phyloP scores from a whole-genome alignment of 2,329 filamentous ascomycete genomes.

The Fusarium guadeloupense region DNA sequence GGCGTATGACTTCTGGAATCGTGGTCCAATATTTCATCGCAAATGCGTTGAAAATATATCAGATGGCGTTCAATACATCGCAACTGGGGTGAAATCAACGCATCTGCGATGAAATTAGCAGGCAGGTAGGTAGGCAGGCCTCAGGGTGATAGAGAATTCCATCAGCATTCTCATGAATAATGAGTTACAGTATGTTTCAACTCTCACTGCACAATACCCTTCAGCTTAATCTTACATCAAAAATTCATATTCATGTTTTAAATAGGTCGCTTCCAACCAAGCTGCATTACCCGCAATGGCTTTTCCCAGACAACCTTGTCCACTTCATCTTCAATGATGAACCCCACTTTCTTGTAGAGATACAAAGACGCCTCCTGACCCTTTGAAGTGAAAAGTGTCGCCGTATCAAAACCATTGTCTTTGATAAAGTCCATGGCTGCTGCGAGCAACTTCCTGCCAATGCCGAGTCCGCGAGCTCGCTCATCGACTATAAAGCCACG shows the following conservation, averaged over 20 bases:
- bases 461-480: slow-evolving; percentile 15
- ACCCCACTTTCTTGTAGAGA: slow-evolving; percentile 16
- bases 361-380: slow-evolving; percentile 5
- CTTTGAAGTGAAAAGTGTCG: slow-evolving; percentile 5
- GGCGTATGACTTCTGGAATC: too few species aligned
- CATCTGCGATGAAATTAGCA: too few species aligned
- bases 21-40: too few species aligned
- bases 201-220: background rate
- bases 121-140: too few species aligned
- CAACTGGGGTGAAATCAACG: too few species aligned
- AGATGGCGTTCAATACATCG: too few species aligned
- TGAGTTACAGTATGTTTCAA: too few species aligned
- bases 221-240: background rate
- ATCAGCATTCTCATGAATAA: too few species aligned
- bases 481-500: slow-evolving; percentile 30
- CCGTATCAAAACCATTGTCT: slow-evolving; percentile 9
- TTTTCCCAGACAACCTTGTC: slow-evolving; percentile 27
- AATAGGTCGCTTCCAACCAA: slow-evolving; percentile 12
- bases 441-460: slow-evolving; percentile 9
- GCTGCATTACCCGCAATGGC: slow-evolving; percentile 16
- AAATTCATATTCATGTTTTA: too few species aligned
- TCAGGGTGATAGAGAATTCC: too few species aligned
- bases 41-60: too few species aligned
- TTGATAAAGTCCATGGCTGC: slow-evolving; percentile 22
- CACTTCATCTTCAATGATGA: slow-evolving; percentile 1